phyloP scores from a whole-genome alignment of 2,329 filamentous ascomycete species.

The Coleophoma cylindrospora region DNA sequence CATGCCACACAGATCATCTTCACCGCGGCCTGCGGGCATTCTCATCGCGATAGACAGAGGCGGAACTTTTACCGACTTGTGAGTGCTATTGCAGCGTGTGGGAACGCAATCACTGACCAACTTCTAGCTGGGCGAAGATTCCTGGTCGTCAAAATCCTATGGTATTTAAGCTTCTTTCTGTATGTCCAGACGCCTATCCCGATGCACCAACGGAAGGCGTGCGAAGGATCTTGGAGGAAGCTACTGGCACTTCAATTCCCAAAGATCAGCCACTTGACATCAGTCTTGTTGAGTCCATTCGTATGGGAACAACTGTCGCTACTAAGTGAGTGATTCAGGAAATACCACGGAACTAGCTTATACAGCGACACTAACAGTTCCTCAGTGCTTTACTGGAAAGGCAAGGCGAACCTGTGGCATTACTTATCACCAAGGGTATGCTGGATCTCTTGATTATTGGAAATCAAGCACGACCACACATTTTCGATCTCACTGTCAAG shows the following conservation, averaged over 20 bases:
- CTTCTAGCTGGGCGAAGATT: too few relatives aligned
- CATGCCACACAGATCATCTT: too few relatives aligned
- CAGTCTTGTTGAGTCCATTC: conserved; percentile 55
- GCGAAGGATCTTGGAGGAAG: conserved; percentile 53
- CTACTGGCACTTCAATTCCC: conserved; percentile 53
- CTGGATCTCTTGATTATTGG: conserved; percentile 69
- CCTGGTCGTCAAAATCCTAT: conserved; percentile 27
- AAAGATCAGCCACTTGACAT: conserved; percentile 58
- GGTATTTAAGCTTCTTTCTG: conserved; percentile 70
- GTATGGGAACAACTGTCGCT: conserved; percentile 73
- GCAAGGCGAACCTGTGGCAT: conserved; percentile 66
- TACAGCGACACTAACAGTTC: neutral
- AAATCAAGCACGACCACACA: conserved; percentile 65
- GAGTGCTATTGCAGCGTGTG: conserved; percentile 38
- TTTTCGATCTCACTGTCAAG: conserved; percentile 65
- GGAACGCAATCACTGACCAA: too few relatives aligned
- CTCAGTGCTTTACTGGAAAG: conserved; percentile 57
- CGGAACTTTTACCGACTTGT: conserved; percentile 71
- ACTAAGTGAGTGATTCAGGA: conserved; percentile 43
- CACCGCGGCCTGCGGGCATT: neutral
- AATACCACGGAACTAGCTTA: neutral
- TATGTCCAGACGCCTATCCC: conserved; percentile 65
- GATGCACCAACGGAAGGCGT: conserved; percentile 66
- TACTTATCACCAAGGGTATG: conserved; percentile 68
- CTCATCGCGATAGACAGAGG: conserved; percentile 39